phyloP scores from a whole-genome alignment of 257 asterid species.

The Cynanchum wilfordii region DNA sequence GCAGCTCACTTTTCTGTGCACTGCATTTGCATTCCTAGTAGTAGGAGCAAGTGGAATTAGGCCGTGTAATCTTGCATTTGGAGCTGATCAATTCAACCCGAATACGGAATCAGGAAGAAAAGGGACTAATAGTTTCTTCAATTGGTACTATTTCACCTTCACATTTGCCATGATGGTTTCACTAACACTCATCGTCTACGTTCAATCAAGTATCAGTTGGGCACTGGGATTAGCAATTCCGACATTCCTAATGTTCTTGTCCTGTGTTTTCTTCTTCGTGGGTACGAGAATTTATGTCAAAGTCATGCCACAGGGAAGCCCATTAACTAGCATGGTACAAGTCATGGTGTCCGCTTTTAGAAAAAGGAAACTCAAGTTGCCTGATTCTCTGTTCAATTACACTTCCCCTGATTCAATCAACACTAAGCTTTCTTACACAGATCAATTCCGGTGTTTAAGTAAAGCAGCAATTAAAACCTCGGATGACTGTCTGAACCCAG shows the following conservation, averaged over 20 bases:
- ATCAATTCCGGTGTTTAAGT: constrained; percentile 42
- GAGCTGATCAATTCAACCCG: constrained; percentile 79
- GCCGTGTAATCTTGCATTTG: constrained; percentile 78
- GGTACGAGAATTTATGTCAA: constrained; percentile 61
- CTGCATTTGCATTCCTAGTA: constrained; percentile 49
- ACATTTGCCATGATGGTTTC: constrained; percentile 72
- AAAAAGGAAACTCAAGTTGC: constrained; percentile 46
- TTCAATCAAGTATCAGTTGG: constrained; percentile 67
- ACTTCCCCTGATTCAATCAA: constrained; percentile 46
- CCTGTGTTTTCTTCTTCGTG: constrained; percentile 49
- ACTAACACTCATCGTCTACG: constrained; percentile 58
- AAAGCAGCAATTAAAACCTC: constrained; percentile 17
- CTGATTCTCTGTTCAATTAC: constrained; percentile 34
- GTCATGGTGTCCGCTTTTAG: constrained; percentile 44
- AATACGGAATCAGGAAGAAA: constrained; percentile 55
- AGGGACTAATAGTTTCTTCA: constrained; percentile 69
- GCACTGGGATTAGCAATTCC: constrained; percentile 63
- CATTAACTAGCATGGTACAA: constrained; percentile 43
- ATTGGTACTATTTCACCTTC: constrained; percentile 73
- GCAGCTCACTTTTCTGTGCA: constrained; percentile 44
- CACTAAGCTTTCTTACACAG: constrained; percentile 52
- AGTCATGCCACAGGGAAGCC: constrained; percentile 73
- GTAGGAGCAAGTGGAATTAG: constrained; percentile 66
- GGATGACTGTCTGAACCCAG: background rate
- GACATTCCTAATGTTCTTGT: constrained; percentile 47